Percentiles rank a stretch among this genome's conserved stretches.
Conservation (phyloP, 306 rosid species). For the Cucumis cinereus region DNA sequence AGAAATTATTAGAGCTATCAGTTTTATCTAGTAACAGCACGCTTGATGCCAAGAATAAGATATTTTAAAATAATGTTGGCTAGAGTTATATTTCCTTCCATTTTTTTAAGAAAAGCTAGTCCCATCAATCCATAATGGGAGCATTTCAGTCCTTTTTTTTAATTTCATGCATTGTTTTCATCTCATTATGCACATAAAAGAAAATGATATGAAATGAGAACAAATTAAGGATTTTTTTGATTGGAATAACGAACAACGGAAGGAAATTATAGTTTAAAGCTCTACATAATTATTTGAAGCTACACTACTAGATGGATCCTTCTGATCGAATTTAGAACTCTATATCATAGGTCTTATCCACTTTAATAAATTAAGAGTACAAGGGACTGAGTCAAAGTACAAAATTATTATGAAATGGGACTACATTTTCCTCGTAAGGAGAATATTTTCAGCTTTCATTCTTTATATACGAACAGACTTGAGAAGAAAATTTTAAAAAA, state of each 20-base stretch:
- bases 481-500: neutral
- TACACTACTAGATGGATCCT: too few species aligned
- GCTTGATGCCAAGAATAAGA: neutral
- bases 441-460: conserved; percentile 4
- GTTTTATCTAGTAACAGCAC: neutral
- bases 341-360: too few species aligned
- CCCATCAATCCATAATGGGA: neutral
- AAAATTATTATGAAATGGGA: neutral
- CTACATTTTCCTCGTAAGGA: neutral
- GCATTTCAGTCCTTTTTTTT: neutral
- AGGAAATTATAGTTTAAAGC: too few species aligned
- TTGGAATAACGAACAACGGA: too few species aligned
- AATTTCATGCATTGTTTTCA: too few species aligned
- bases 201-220: too few species aligned
- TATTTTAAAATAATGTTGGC: neutral
- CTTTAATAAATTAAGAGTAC: neutral
- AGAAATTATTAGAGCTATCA: neutral
- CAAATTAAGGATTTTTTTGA: too few species aligned
- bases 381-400: neutral
- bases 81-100: neutral
- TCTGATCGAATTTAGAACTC: too few species aligned
- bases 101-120: too few species aligned
- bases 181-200: neutral
- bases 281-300: too few species aligned
- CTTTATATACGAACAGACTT: neutral